Conservation (phyloP, 805 yeast species). For the Wickerhamiella galacta region DNA sequence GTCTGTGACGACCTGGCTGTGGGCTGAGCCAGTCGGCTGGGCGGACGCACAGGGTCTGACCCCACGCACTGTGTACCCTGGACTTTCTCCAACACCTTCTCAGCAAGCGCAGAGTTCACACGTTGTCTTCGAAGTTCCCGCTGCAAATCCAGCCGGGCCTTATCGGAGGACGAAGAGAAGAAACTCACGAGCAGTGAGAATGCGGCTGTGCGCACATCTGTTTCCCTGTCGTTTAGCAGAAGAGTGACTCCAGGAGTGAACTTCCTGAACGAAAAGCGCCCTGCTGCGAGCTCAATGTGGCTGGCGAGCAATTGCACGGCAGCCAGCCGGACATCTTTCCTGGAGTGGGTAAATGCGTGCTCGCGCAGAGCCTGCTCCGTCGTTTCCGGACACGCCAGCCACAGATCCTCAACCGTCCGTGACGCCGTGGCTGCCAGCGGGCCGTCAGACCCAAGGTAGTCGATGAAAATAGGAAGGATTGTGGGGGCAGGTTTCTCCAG, state of each 20-base stretch:
- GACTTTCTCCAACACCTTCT: not conserved
- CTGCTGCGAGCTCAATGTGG: constrained; percentile 16
- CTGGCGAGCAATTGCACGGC: constrained; percentile 14
- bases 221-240: constrained; percentile 16
- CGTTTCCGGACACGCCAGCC: constrained; percentile 24
- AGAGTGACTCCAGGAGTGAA: constrained; percentile 21
- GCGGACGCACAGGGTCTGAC: not conserved
- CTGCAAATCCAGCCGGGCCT: constrained; percentile 31
- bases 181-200: constrained; percentile 22
- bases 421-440: constrained; percentile 8
- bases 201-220: constrained; percentile 15
- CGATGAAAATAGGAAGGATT: constrained; percentile 22
- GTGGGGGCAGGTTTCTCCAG: constrained; percentile 19
- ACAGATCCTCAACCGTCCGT: constrained; percentile 21
- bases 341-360: constrained; percentile 18
- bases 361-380: constrained; percentile 20
- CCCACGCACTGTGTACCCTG: too few species aligned
- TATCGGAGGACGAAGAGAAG: constrained; percentile 24
- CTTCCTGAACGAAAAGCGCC: constrained; percentile 18
- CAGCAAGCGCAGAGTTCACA: constrained; percentile 2
- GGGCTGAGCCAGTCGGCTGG: not conserved
- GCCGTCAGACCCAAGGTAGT: constrained; percentile 7
- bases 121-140: constrained; percentile 25
- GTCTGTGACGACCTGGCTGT: constrained; percentile 3
- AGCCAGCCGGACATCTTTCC: constrained; percentile 14